phyloP scores from a whole-genome alignment of 352 stramenopile species.

The Sclerospora graminicola region DNA sequence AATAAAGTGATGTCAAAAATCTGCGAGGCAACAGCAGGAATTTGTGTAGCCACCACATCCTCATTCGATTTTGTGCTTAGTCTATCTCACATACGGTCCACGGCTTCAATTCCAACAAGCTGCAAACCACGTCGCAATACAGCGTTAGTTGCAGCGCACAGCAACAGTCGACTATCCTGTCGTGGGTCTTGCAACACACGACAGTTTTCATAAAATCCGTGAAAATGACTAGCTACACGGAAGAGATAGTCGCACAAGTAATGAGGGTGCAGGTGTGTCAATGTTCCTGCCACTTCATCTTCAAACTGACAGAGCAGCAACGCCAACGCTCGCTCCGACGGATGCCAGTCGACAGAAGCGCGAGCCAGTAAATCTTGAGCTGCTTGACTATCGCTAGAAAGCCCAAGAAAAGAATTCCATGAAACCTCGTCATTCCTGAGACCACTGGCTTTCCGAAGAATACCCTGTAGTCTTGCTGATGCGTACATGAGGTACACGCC shows the following conservation, averaged over 20 bases:
- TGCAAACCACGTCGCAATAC: slow-evolving; percentile 55
- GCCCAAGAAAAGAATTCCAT: slow-evolving; percentile 19
- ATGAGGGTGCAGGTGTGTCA: slow-evolving; percentile 59
- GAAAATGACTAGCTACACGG: slow-evolving; percentile 65
- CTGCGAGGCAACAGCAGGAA: no score
- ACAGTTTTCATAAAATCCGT: slow-evolving; percentile 77
- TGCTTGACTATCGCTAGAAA: slow-evolving; percentile 19
- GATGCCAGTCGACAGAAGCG: slow-evolving; percentile 48
- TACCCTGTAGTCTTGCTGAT: slow-evolving; percentile 57
- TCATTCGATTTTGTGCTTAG: no score
- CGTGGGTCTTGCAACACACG: slow-evolving; percentile 53
- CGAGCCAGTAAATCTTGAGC: slow-evolving; percentile 24
- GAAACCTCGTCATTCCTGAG: slow-evolving; percentile 11
- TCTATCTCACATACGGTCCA: slow-evolving; percentile 69
- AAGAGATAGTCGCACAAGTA: slow-evolving; percentile 80
- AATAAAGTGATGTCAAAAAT: no score
- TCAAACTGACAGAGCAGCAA: slow-evolving; percentile 72
- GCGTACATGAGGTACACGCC: slow-evolving; percentile 81
- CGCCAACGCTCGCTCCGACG: slow-evolving; percentile 54
- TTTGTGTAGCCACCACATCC: no score
- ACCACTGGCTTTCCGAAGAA: slow-evolving; percentile 44
- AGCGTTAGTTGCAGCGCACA: slow-evolving; percentile 66
- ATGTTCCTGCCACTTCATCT: slow-evolving; percentile 46
- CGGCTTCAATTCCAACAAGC: slow-evolving; percentile 52
- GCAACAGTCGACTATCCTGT: slow-evolving; percentile 54